Conservation (phyloP, 768 basidiomycete genomes). For the Suillus weaverae region DNA sequence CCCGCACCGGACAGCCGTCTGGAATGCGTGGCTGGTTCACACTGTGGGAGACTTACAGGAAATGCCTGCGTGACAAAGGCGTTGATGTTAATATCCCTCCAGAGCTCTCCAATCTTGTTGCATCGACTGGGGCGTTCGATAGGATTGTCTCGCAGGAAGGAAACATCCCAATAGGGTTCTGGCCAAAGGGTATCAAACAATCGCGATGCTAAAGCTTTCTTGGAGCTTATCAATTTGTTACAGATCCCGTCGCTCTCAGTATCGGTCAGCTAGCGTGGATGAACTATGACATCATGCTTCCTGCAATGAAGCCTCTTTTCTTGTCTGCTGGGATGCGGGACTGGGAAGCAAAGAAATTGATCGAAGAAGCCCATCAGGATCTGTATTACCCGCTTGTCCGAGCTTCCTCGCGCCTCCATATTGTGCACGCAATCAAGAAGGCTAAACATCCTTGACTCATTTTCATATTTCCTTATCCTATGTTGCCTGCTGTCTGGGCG, state of each 20-base stretch:
- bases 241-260: constrained; percentile 59
- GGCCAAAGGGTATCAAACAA: constrained; percentile 49
- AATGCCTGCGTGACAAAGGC: constrained; percentile 49
- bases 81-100: constrained; percentile 61
- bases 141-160: constrained; percentile 54
- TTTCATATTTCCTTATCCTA: background rate
- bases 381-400: constrained; percentile 58
- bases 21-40: constrained; percentile 60
- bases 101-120: constrained; percentile 51
- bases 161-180: constrained; percentile 67
- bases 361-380: constrained; percentile 63
- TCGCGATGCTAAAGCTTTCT: constrained; percentile 11
- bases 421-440: constrained; percentile 53
- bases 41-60: constrained; percentile 62
- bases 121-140: constrained; percentile 53
- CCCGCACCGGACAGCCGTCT: constrained; percentile 32
- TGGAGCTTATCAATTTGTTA: constrained; percentile 11
- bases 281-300: constrained; percentile 65
- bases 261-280: constrained; percentile 75
- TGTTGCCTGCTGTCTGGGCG: constrained; percentile 15
- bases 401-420: constrained; percentile 54
- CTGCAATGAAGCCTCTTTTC: constrained; percentile 62
- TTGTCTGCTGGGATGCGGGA: constrained; percentile 52
- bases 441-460: constrained; percentile 4
- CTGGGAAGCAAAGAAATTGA: constrained; percentile 53